Base-by-base conservation (phyloP, 352 stramenopile genomes). In the Phytophthora pseudosyringae region DNA sequence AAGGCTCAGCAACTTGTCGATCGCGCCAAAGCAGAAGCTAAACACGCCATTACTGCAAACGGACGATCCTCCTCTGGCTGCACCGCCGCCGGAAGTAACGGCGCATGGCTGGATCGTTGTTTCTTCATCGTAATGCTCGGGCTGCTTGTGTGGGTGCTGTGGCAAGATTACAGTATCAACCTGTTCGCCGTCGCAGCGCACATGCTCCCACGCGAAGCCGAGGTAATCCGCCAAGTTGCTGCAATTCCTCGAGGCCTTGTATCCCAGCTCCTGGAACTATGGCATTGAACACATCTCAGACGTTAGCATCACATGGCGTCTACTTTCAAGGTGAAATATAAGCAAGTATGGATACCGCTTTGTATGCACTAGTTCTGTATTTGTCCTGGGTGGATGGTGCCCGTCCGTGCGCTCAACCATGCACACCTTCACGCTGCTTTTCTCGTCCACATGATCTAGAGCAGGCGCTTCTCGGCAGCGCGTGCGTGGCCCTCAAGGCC, bases 401-500 rank as follows among this genome's bases (percentile, higher is more conserved):
- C 67, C 8, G 25, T 29, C 29, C 5, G 18, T 11, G 10, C 32
- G 31, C 21, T 29, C 36, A 48, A 21, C 28, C 50, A 58, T 21
- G 21, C 21, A 21, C 21, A 21, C 21, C 2, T 21, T 21, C 21
- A 21, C 21, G 21, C 21, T 21, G 21, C 21, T 21, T 49, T 29
- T 45, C 48, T 63, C 15, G 41, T 28, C 21, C 31, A 9, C 36
- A 41, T 18, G 25, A 18, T 68, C 74, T 87, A 90, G 41, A 94
- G 67, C 49, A 94, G 68, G n/a, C 86, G 82, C 61, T 91, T 81
- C 65, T 95, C 86, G 7, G 86, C 86, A 13, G 84, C 84, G 33
- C 86, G 86, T 40, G 86, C 86, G 77, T 95, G 86, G 39, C 86
- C 86, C 47, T 95, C 86, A 3, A 95, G 78, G 15, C 86, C 86